phyloP scores from a whole-genome alignment of 164 flowering plant genomes.

The Taxillus chinensis region DNA sequence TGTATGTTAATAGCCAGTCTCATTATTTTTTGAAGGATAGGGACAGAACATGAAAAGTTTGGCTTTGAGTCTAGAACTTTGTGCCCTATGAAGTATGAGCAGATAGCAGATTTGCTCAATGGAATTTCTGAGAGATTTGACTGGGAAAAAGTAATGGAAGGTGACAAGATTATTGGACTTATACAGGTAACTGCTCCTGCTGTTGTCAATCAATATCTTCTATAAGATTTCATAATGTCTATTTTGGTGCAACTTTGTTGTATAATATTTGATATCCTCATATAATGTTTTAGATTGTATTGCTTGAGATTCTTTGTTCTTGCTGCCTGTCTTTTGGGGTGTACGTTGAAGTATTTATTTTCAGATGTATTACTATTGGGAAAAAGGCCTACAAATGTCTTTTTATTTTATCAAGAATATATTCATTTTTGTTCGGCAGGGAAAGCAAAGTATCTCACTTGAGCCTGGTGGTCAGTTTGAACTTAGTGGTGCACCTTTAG shows the following conservation, averaged over 20 bases:
- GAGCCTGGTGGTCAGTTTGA: conserved; percentile 99
- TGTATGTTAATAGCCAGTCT: conserved; percentile 1
- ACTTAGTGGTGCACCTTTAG: conserved; percentile 99
- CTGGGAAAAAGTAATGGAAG: conserved; percentile 98
- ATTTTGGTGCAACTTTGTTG: neutral
- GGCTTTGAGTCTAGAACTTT: conserved; percentile 75
- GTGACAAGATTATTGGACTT: conserved; percentile 86
- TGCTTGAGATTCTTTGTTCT: neutral
- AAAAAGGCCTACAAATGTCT: too few species aligned
- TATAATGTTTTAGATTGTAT: too few species aligned
- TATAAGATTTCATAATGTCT: neutral
- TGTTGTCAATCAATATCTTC: neutral
- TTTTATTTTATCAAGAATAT: too few species aligned
- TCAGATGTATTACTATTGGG: too few species aligned
- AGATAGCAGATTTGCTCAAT: conserved; percentile 79
- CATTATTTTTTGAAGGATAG: conserved; percentile 56
- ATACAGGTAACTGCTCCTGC: conserved; percentile 49
- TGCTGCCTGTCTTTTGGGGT: neutral
- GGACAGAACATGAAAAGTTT: conserved; percentile 98
- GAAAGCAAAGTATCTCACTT: conserved; percentile 92
- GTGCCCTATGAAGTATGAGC: conserved; percentile 78
- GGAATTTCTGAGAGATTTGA: conserved; percentile 93
- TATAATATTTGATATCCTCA: too few species aligned
- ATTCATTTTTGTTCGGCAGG: conserved; percentile 35
- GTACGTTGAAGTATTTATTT: neutral